Base-by-base conservation (phyloP, 768 basidiomycete species). In the Leucocoprinus sp. region DNA sequence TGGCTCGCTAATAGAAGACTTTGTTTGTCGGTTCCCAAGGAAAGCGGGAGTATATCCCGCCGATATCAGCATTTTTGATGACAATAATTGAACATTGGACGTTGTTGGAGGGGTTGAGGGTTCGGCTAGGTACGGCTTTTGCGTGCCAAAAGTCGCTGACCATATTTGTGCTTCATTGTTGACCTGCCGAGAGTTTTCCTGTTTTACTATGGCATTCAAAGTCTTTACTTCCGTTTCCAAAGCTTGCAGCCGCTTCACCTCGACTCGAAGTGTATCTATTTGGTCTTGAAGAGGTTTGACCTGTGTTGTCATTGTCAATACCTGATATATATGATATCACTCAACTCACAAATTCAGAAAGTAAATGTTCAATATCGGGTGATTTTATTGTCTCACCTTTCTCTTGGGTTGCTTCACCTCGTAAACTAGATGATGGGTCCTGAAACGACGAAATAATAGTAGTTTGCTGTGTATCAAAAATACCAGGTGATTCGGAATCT, bases 21-120 rank as follows among this genome's bases (percentile, higher is more conserved):
- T 76, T 50, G 83, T 69, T 41, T 68, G 72, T 26, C 81, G 76
- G 57, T 86, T 87, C n/a, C 84, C 84, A 14, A 86, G 68, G 23
- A 69, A 64, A 17, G 63, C 71, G 34, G 69, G 66, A 3, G 72
- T 61, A 48, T 69, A 57, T 8, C 68, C 71, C 33, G 72, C 67
- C 49, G 61, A 67, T 18, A 58, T 52, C 5, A 56, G 46, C n/a
- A 51, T 31, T 27, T 18, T 43, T 9, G 37, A 47, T 17, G 57
- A 43, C n/a, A 45, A 45, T 17, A 34, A 14, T 19, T 39, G 45
- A 38, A 26, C 48, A 36, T 29, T 39, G 29, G n/a, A 22, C 33
- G 17, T 41, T 23, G 46, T 11, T 40, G 50, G 37, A 33, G 47
- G 44, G 4, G 41, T 53, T 40, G 50, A 62, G 26, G 51, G 45